These are phyloP conservation scores for Stachybotrys elegans DNA, from an alignment of 2,329 filamentous ascomycete genomes.

Conservation along the genomic window DNA sequence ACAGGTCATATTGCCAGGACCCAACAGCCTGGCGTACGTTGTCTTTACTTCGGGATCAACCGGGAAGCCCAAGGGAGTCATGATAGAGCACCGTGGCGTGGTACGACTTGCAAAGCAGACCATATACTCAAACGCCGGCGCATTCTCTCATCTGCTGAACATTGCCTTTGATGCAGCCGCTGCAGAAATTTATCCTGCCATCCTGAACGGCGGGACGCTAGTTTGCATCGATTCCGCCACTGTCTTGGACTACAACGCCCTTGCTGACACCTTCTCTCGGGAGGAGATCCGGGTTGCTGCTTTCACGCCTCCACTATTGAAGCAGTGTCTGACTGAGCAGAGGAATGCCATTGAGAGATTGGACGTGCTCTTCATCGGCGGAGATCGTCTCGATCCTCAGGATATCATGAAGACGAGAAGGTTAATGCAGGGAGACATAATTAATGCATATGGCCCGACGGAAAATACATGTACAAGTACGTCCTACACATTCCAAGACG, in stretches of 20 bases:
- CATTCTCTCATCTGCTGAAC: conserved; percentile 6
- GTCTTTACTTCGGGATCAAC: conserved; percentile 7
- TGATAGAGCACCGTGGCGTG: conserved; percentile 8
- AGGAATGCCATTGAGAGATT: conserved; percentile 5
- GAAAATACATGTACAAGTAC: conserved; percentile 12
- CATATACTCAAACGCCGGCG: background rate
- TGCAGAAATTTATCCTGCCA: conserved; percentile 5
- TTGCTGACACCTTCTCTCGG: conserved; percentile 5
- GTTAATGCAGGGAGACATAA: conserved; percentile 4
- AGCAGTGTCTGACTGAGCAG: conserved; percentile 7
- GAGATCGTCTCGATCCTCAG: conserved; percentile 9
- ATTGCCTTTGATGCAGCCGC: conserved; percentile 11
- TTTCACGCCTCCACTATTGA: conserved; percentile 11
- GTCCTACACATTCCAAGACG: background rate
- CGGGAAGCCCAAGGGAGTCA: conserved; percentile 10
- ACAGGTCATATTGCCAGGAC: too few species aligned
- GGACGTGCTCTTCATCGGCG: conserved; percentile 8
- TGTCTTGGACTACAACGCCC: conserved; percentile 7
- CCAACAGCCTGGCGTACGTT: conserved; percentile 4
- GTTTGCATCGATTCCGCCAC: conserved; percentile 14
- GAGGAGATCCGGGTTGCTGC: conserved; percentile 5
- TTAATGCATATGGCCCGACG: conserved; percentile 13
- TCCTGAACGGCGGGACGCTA: conserved; percentile 14
- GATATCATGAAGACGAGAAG: conserved; percentile 4
- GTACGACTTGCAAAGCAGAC: background rate